These are phyloP conservation scores for Fraxinus sp. DNA, from an alignment of 305 asterid species.

Conservation along the genomic window DNA sequence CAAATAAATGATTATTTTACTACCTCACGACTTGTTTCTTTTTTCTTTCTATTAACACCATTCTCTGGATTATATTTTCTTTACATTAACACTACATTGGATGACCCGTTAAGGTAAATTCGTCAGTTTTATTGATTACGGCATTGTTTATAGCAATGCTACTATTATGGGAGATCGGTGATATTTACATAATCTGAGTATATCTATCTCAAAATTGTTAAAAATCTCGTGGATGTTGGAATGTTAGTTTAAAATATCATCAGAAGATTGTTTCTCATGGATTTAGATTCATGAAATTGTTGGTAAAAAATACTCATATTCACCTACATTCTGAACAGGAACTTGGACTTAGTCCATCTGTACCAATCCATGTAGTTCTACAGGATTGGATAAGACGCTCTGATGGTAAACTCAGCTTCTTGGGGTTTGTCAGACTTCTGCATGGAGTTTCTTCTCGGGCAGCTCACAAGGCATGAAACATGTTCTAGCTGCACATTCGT, in stretches of 20 bases:
- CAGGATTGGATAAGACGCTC: conserved; percentile 85
- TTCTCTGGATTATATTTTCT: background rate
- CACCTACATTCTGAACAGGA: conserved; percentile 43
- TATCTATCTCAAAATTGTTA: background rate
- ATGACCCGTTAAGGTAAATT: background rate
- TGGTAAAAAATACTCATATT: background rate
- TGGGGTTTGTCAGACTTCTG: background rate
- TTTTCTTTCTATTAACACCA: background rate
- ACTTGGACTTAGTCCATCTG: conserved; percentile 86
- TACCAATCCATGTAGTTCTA: conserved; percentile 84
- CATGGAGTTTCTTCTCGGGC: background rate
- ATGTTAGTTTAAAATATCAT: background rate
- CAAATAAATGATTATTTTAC: background rate
- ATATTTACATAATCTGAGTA: background rate
- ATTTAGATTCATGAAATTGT: background rate
- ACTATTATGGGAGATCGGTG: background rate
- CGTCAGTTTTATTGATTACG: background rate
- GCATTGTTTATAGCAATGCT: background rate
- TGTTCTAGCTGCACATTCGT: background rate
- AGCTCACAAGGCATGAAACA: background rate
- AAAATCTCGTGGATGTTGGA: background rate
- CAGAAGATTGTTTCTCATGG: background rate
- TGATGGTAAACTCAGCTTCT: conserved; percentile 8
- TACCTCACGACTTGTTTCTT: background rate
- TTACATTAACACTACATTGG: background rate